Base-by-base conservation (phyloP, 441 rosid species). In the Pelargonium exstipulatum region DNA sequence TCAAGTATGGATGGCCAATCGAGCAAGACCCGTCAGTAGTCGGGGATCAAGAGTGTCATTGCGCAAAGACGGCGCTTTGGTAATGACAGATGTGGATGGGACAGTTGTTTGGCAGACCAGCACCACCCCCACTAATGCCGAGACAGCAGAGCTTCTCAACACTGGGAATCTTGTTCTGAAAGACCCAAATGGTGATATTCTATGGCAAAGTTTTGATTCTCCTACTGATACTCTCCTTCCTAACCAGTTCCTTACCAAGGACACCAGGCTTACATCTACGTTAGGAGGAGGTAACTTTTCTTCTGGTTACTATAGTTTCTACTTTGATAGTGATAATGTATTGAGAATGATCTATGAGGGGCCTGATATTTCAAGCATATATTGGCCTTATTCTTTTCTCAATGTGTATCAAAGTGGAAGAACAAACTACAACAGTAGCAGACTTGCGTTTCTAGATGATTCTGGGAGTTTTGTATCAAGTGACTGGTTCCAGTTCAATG, bases 181-280 rank as follows among this genome's bases (percentile, higher is more conserved):
- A 35, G 40, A 35, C 40, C 40, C 40, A 35, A 35, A 35, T 35
- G 40, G 40, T 35, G 7, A 35, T 35, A 35, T 35, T 35, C 40
- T 35, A 35, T 35, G 40, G 40, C 40, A 35, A 35, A 35, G 40
- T 35, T 35, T 35, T 35, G 40, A 35, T 35, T 80, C 60, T 66
- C 86, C 86, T 0, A 79, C 85, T 0, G 78, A 86, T 71, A 82
- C 87, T 9, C 82, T 86, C 42, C 77, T 86, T 65, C 87, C 90
- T 17, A 40, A 20, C 24, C 87, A 82, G 20, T 9, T 0, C 5
- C 67, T 82, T 1, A 79, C 75, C 5, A 82, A 81, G 73, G 68
- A 71, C 57, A 65, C 18, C 8, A 74, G 43, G 70, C 69, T 86
- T 64, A 65, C 72, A 62, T 86, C 90, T 5, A 49, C 43, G 3